Base-by-base conservation (phyloP, 495 filamentous ascomycete species). In the Neurospora tetraspora region DNA sequence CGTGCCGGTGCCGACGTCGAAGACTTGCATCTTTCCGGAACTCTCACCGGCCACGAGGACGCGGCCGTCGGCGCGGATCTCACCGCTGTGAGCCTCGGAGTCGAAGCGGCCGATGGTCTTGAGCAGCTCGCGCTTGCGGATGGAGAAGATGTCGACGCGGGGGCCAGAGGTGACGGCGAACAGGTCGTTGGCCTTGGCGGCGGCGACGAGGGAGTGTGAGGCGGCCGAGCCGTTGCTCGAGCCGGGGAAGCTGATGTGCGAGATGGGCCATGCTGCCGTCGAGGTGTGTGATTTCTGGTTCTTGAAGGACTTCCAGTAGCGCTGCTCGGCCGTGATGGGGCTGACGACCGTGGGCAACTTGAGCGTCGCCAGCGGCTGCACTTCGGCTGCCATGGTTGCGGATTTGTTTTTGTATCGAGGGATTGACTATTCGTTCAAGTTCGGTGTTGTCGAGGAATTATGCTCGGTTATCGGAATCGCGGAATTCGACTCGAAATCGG, bases 31-130 rank as follows among this genome's bases (percentile, higher is more conserved):
- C 59, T 90, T 86, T 23, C 96, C 96, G 39, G 89, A 91, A 75
- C 96, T 94, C 73, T 97, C 94, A 78, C 95, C 96, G 45, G 95
- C 92, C 16, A 96, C 91, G 75, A 98, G 77, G 68, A 98, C 91
- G 40, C 94, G 88, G 4, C 94, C 95, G 83, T 99, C 96, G 39
- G 91, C 88, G 20, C 96, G 89, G 43, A 98, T 91, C 76, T 94
- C 91, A 27, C 91, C 96, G 76, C 91, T 90, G 78, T 94, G 92
- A 68, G 93, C 95, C 73, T 92, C 89, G 78, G 95, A 93, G 77
- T 93, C 91, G 82, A 99, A 98, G 69, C 96, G 88, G 61, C 92
- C 92, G 75, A 99, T 96, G 3, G 92, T 97, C 82, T 96, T 95
- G 73, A 96, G 84, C 18, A 94, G 87, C 77, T 97, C 94, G 72